Percentiles rank a stretch among this genome's conserved stretches.
phyloP scores from a whole-genome alignment of 2,329 filamentous ascomycete genomes.

The Camptophora hylomeconis region DNA sequence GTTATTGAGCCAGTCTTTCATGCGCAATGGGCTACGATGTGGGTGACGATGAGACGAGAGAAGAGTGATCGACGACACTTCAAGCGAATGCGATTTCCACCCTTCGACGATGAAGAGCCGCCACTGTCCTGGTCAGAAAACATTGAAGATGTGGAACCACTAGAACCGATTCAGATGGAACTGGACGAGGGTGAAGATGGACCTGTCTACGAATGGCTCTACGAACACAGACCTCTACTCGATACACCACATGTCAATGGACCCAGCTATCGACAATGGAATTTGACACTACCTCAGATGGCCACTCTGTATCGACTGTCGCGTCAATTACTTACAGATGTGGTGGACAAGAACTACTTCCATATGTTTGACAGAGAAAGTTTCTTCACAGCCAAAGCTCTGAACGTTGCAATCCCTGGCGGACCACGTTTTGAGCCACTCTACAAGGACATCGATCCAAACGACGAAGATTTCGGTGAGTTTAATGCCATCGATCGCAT shows the following conservation, averaged over 20 bases:
- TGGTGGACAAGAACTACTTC: conserved; percentile 93
- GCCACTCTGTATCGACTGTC: conserved; percentile 86
- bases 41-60: conserved; percentile 94
- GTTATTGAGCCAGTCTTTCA: conserved; percentile 98
- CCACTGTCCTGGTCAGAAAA: conserved; percentile 97
- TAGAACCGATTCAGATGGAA: conserved; percentile 98
- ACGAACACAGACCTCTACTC: conserved; percentile 79
- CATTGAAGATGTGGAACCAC: conserved; percentile 92
- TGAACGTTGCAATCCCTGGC: conserved; percentile 96
- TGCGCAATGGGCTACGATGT: conserved; percentile 99
- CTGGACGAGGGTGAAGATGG: conserved; percentile 86
- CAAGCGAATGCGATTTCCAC: conserved; percentile 97
- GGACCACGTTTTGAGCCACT: conserved; percentile 92
- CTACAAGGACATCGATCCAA: conserved; percentile 97
- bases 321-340: conserved; percentile 77
- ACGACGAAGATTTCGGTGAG: conserved; percentile 97
- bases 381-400: conserved; percentile 87
- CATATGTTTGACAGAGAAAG: conserved; percentile 93
- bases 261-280: conserved; percentile 94
- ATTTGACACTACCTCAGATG: conserved; percentile 87
- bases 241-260: conserved; percentile 93
- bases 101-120: conserved; percentile 96
- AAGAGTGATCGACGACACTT: conserved; percentile 93
- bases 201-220: conserved; percentile 92
- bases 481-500: conserved; percentile 99